Base-by-base conservation (phyloP, 805 yeast genomes). In the Nakazawaea anatomiae region DNA sequence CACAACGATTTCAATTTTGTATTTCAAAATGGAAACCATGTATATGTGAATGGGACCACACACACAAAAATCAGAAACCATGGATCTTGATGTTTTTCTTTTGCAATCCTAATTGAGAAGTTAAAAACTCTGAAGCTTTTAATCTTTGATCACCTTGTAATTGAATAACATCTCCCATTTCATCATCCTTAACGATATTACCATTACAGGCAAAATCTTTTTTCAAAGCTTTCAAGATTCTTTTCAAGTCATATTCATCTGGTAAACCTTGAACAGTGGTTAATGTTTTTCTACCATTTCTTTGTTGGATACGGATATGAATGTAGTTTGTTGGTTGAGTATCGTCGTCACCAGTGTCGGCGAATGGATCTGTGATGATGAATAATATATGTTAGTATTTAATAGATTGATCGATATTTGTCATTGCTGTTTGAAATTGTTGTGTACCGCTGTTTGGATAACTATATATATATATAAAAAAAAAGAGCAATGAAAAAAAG, bases 341-440 rank as follows among this genome's bases (percentile, higher is more conserved):
- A 72, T 92, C 97, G 76, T 94, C 95, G 82, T 92, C 98, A 79
- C 97, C 98, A 75, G 97, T 91, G 74, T 92, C 99, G 85, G 98
- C 97, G 85, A 92, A 92, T 57, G 99, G 99, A 76, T 92, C 96
- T 78, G 46, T 12, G 43, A n/a, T 18, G 34, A 25, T n/a, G 34
- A 32, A 36, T 10, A 47, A 32, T 32, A 9, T 8, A 32, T 32
- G 35, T 32, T 32, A 32, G 35, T 32, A 32, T 32, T 32, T 32
- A 32, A 32, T 32, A 32, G 8, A 18, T 18, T 3, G 25, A 18
- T 18, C 25, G 25, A 18, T 18, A 18, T 18, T 18, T 18, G 25
- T 18, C 25, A 32, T 32, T 32, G 11, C 11, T 32, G 11, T 32
- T 9, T 2, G 4, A 11, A 11, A 32, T 32, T 6, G 35, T 9